These are phyloP conservation scores for Naganishia cerealis DNA, from an alignment of 1,284 basidiomycete species.

Conservation along the genomic window DNA sequence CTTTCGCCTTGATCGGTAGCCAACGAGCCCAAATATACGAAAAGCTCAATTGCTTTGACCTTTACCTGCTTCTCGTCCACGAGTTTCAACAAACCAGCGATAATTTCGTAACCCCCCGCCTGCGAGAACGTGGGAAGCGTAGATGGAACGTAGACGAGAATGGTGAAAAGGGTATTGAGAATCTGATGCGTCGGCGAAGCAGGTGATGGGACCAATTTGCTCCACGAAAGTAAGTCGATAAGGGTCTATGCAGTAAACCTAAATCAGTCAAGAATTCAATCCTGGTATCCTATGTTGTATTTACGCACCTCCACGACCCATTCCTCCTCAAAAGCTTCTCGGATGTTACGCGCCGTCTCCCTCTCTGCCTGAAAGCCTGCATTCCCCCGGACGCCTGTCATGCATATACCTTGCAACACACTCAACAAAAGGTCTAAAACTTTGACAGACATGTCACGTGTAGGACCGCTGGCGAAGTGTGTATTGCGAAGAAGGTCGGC, in stretches of 20 bases:
- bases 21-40: conserved; percentile 11
- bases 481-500: conserved; percentile 4
- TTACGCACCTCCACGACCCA: conserved; percentile 20
- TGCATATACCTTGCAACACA: conserved; percentile 13
- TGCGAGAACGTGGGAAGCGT: neutral
- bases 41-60: conserved; percentile 16
- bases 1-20: neutral
- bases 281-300: no score
- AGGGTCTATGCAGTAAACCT: neutral
- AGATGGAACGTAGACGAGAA: conserved; percentile 20
- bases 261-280: no score
- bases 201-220: neutral
- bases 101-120: conserved; percentile 12
- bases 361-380: neutral
- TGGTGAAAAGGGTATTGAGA: conserved; percentile 15
- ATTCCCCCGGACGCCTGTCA: neutral
- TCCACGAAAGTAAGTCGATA: conserved; percentile 13
- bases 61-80: conserved; percentile 11
- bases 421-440: conserved; percentile 9
- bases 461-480: neutral
- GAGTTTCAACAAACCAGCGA: conserved; percentile 16
- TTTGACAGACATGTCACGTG: neutral
- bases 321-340: neutral
- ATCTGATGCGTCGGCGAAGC: conserved; percentile 7
- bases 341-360: neutral